A percentile compares a stretch with the other conserved stretches of the same genome.
Conservation (phyloP, 2,329 filamentous ascomycete genomes). For the Boeremia lycopersici region DNA sequence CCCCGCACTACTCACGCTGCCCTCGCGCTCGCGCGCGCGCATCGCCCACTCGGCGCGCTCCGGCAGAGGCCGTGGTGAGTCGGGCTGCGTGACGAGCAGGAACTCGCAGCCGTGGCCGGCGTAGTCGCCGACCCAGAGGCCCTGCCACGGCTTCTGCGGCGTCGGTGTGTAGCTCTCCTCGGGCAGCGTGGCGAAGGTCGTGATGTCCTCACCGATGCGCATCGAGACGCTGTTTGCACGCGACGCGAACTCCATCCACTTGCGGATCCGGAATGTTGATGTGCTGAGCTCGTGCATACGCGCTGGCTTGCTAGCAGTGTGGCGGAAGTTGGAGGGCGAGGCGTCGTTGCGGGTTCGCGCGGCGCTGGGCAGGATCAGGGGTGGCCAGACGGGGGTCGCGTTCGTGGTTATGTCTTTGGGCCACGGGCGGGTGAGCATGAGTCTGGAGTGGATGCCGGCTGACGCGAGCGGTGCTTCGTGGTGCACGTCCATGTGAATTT, state of each 20-base stretch:
- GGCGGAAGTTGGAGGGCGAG: slow-evolving; percentile 52
- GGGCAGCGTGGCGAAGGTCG: slow-evolving; percentile 75
- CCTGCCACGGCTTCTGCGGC: slow-evolving; percentile 77
- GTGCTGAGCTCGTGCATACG: slow-evolving; percentile 65
- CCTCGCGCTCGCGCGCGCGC: slow-evolving; percentile 30
- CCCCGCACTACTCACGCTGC: slow-evolving; percentile 37
- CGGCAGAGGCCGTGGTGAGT: slow-evolving; percentile 53
- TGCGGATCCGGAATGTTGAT: slow-evolving; percentile 71
- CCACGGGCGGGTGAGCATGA: slow-evolving; percentile 66
- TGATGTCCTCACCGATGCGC: slow-evolving; percentile 59
- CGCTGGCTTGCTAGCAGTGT: slow-evolving; percentile 57
- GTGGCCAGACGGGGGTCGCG: slow-evolving; percentile 70
- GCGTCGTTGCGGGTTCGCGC: slow-evolving; percentile 61
- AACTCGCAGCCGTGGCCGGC: slow-evolving; percentile 89
- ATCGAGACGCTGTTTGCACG: slow-evolving; percentile 41
- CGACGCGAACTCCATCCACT: slow-evolving; percentile 72
- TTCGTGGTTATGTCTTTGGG: slow-evolving; percentile 50
- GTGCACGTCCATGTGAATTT: slow-evolving; percentile 56
- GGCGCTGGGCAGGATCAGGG: slow-evolving; percentile 68
- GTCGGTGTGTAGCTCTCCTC: slow-evolving; percentile 81
- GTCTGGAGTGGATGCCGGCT: slow-evolving; percentile 64
- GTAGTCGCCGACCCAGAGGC: slow-evolving; percentile 93
- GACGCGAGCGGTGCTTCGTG: slow-evolving; percentile 22
- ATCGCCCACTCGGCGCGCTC: slow-evolving; percentile 39
- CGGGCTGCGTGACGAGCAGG: slow-evolving; percentile 77